Evolutionary conservation across 768 basidiomycete genomes (phyloP).

Genomic region (Rhodotorula graminis): DNA sequence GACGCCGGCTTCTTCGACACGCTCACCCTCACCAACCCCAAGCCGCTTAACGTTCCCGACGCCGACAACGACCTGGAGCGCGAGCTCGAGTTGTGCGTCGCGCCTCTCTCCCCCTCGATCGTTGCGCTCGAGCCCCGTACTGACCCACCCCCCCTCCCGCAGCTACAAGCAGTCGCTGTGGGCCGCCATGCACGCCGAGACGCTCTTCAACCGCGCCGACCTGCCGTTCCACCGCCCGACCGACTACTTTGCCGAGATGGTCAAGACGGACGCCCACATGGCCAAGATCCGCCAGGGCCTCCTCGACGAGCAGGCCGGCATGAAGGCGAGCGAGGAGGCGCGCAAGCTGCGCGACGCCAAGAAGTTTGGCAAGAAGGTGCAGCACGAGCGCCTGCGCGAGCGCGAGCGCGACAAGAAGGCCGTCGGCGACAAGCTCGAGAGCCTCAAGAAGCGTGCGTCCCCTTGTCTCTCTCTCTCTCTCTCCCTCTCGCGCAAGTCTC

Average conservation of each 20-base stretch:
- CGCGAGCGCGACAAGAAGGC: conserved; percentile 84
- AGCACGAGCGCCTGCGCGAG: conserved; percentile 88
- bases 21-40: conserved; percentile 64
- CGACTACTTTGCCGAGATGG: conserved; percentile 98
- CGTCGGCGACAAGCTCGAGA: conserved; percentile 62
- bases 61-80: conserved; percentile 85
- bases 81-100: conserved; percentile 85
- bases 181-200: conserved; percentile 69
- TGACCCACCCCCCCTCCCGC: conserved; percentile 11
- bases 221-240: conserved; percentile 83
- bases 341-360: conserved; percentile 87
- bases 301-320: conserved; percentile 77
- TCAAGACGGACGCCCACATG: conserved; percentile 96
- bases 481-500: too few species aligned
- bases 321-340: conserved; percentile 88
- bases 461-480: not conserved
- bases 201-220: conserved; percentile 49
- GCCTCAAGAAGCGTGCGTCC: conserved; percentile 65
- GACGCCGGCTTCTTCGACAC: conserved; percentile 55
- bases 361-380: conserved; percentile 97
- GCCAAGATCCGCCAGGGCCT: conserved; percentile 85
- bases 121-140: not conserved
- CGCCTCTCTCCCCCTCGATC: not conserved
- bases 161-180: conserved; percentile 96
- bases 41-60: conserved; percentile 63